Evolutionary conservation across 805 yeast species (phyloP).

Genomic region (Ogataea salicorniae): DNA sequence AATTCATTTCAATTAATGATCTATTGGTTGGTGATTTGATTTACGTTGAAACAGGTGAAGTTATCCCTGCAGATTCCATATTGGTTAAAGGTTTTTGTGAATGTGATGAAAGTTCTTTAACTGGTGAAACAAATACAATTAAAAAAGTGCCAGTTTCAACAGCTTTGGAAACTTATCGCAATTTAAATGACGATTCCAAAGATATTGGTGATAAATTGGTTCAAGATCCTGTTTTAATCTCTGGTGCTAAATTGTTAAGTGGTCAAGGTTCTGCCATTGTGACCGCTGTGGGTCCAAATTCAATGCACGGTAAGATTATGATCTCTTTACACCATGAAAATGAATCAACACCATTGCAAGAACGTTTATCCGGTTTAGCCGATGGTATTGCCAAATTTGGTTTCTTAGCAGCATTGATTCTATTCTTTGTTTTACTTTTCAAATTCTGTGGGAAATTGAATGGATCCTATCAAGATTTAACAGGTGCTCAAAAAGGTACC

Average conservation of each 20-base stretch:
- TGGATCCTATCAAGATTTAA: conserved; percentile 38
- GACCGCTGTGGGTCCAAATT: conserved; percentile 85
- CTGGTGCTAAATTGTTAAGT: conserved; percentile 82
- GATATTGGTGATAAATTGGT: conserved; percentile 40
- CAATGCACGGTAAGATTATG: conserved; percentile 91
- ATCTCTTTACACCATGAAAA: conserved; percentile 67
- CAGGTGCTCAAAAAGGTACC: conserved; percentile 75
- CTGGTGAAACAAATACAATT: conserved; percentile 90
- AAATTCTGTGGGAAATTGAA: conserved; percentile 62
- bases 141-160: conserved; percentile 54
- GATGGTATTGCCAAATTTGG: conserved; percentile 96
- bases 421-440: conserved; percentile 74
- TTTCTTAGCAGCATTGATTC: conserved; percentile 72
- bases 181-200: conserved; percentile 2
- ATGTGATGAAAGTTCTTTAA: conserved; percentile 87
- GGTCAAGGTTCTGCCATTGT: conserved; percentile 85
- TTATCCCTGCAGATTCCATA: conserved; percentile 84
- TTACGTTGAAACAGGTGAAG: conserved; percentile 86
- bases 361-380: conserved; percentile 73
- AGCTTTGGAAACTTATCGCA: conserved; percentile 31
- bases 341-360: conserved; percentile 87
- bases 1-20: conserved; percentile 64
- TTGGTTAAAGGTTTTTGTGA: conserved; percentile 71
- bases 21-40: conserved; percentile 84
- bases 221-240: conserved; percentile 79